Base-by-base conservation (phyloP, 2,329 filamentous ascomycete genomes). In the Aspergillus novoparasiticus region DNA sequence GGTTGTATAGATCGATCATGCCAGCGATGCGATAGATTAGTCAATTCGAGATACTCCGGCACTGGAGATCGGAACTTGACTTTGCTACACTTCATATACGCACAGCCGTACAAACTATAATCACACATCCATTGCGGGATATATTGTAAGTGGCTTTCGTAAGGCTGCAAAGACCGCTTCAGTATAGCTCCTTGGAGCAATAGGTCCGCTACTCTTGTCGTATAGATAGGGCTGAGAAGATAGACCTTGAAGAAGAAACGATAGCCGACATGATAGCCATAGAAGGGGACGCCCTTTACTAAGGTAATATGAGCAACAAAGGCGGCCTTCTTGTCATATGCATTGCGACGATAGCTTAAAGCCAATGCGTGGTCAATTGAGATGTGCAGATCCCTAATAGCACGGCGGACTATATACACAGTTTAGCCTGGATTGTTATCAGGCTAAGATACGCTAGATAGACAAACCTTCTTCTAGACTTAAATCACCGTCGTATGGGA, bases 91-190 rank as follows among this genome's bases (percentile, higher is more conserved):
- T 94, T 87, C 67, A 98, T 88, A 71, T 94, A 96, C 61, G 88
- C 90, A 74, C 95, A 99, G 8, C 96, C 96, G 76, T 96, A 98
- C 68, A 99, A 82, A 74, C 97, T 99, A 82, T 96, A 99, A 76
- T 99, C 96, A 67, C 90, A 91, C 95, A 99, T 98, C 87, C 96
- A 99, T 78, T 99, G 96, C 11, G 95, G 84, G 10, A 97, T 81
- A 75, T 94, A 98, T 73, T 97, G 93, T 65, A 98, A 78, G 75
- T 99, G 96, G 21, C 92, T 93, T 79, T 99, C 95, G 73, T 95
- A 96, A 0, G 95, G 94, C 73, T 98, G 94, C 50, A 99, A 90
- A 28, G 87, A 85, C 63, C 86, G 87, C 74, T 92, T 92, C 86
- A 98, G 87, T 50, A 99, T 89, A 34, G 90, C 90, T 9, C 95